Base-by-base conservation (phyloP, 75 land plant species). In the Selaginella tamariscina region DNA sequence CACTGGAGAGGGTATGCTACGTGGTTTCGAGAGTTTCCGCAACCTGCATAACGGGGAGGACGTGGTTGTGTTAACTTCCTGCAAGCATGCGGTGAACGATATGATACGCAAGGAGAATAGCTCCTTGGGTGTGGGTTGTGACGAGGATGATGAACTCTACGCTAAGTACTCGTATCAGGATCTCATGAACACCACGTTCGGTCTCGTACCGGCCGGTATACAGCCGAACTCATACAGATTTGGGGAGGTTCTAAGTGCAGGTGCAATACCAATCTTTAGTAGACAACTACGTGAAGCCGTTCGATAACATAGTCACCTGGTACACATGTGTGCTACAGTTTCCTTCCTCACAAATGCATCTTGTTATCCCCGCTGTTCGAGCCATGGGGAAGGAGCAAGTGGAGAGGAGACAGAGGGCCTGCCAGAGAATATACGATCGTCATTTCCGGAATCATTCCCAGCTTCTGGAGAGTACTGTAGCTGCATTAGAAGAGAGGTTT, bases 31-130 rank as follows among this genome's bases (percentile, higher is more conserved):
- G 20, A 26, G 69, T 0, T 79, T 79, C 67, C 54, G 78, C 13
- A 68, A 21, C 20, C 63, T 76, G 63, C 78, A 76, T 55, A 76
- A 76, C 32, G 78, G 74, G 22, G 23, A 5, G 29, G 78, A 79
- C 27, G 64, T 79, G 28, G 67, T 79, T 0, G 78, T 79, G 0
- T 77, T 67, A 23, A 68, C 74, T 21, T 76, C 79, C 9, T 79
- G 78, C 55, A 44, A 70, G 15, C 81, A 79, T 24, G 26, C 31
- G 11, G 67, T 56, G 32, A 79, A 79, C 74, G 56, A 75, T 64
- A 13, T 56, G 56, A 55, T 39, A 24, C 68, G 76, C 0, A 49
- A 79, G 59, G 54, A 74, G 59, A 56, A 76, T 2, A 74, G 75
- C 0, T 31, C 39, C 1, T 64, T 66, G 0, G 78, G 75, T 0